Evolutionary conservation across 106 monocot species (phyloP), one percentile per base, ranked within the genome.

Genomic region (Triglochin maritima): DNA sequence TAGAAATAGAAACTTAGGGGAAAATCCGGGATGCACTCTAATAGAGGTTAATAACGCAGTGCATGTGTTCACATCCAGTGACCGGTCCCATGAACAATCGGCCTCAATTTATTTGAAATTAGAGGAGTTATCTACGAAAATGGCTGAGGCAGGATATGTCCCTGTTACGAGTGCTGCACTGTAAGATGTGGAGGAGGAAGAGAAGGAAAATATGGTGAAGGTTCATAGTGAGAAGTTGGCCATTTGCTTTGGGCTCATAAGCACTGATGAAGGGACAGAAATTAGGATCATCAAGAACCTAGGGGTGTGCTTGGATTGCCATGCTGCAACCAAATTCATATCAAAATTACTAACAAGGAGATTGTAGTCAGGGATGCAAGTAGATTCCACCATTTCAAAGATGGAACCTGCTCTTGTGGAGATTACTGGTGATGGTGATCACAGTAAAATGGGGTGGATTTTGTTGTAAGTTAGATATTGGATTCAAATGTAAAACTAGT

Each of bases 161-260:
- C 72, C 83, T 0, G 81, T 72, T 50, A 88, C 85, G 1, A 71
- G 72, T 42, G 72, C 64, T 2, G 87, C 81, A 41, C 52, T 93
- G 50, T 81, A 83, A 54, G 92, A 93, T 76, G 83, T 93, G 2
- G 87, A 88, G 73, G 93, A 88, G 67, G 88, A 93, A 60, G 93
- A 93, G 81, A 88, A 93, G 65, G 88, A 78, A 54, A 57, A 81
- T 4, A 78, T 80, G 77, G 79, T 88, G 43, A 86, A 71, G 62
- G 79, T 85, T 77, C 93, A 93, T 46, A 93, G 93, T 48, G 93
- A 93, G 73, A 88, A 88, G 83, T 65, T 88, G 16, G 93, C 93
- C 1, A 88, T 88, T 62, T 77, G 81, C 7, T 88, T 93, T 60
- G 88, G 88, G 15, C 74, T 93, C 4, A 72, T 88, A 7, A 88